Percentiles rank a stretch among this genome's conserved stretches.
phyloP scores from a whole-genome alignment of 2,329 filamentous ascomycete species.

The Plenodomus biglobosus region DNA sequence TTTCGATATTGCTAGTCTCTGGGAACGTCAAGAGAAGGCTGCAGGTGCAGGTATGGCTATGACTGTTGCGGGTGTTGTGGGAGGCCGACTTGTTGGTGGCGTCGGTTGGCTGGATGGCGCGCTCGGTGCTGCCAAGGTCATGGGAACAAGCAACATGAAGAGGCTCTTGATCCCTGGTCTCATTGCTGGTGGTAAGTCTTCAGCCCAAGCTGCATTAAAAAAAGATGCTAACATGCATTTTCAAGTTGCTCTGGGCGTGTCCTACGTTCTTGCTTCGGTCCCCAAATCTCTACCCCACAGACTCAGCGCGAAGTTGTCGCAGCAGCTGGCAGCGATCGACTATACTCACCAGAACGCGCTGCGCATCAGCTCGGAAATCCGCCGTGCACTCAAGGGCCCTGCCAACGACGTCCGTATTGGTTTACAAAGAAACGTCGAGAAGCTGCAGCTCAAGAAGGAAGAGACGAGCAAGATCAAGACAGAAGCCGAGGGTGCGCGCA shows the following conservation, averaged over 20 bases:
- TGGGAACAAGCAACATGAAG: conserved; percentile 79
- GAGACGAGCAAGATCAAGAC: conserved; percentile 78
- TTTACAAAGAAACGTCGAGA: conserved; percentile 81
- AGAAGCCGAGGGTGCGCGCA: conserved; percentile 83
- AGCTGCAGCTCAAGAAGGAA: conserved; percentile 74
- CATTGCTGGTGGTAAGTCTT: conserved; percentile 71
- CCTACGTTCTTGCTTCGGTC: conserved; percentile 83
- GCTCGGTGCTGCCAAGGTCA: conserved; percentile 74
- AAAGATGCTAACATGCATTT: conserved; percentile 10
- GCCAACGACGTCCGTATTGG: conserved; percentile 82
- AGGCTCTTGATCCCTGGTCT: conserved; percentile 79
- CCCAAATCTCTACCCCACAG: conserved; percentile 85
- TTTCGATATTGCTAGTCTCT: conserved; percentile 78
- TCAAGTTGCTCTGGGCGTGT: conserved; percentile 70
- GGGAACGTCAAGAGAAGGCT: conserved; percentile 92
- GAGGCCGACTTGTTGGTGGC: conserved; percentile 77
- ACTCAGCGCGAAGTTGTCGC: conserved; percentile 79
- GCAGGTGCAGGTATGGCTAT: conserved; percentile 93
- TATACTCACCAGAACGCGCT: conserved; percentile 88
- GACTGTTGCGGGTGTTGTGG: conserved; percentile 84
- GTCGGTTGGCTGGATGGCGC: conserved; percentile 88
- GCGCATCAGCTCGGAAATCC: conserved; percentile 82
- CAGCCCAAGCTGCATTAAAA: not conserved
- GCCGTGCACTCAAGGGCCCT: conserved; percentile 84
- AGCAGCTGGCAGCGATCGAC: conserved; percentile 78